Evolutionary conservation across 139 green algal species (phyloP), one percentile per base, ranked within the genome.

Genomic region (Bryopsis sp.): DNA sequence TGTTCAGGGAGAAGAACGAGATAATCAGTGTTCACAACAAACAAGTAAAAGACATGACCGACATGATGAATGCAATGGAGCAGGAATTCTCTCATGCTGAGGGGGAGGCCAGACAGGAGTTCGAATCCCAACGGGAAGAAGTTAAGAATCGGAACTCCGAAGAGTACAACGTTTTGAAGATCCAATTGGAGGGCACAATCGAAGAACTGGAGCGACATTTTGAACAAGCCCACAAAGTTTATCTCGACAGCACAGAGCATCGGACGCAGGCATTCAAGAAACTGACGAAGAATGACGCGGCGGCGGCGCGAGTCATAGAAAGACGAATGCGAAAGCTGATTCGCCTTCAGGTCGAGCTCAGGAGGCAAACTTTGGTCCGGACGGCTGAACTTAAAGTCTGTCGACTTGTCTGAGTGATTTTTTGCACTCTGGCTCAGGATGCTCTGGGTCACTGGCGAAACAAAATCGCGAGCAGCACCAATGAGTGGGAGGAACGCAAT

Each of bases 151-250:
- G 81, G 38, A 89, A 90, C 78, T 85, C 75, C 31, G 90, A 96
- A 81, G 90, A 91, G 72, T 91, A 92, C 80, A 95, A 96, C 74
- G 87, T 96, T 59, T 78, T 93, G 32, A 95, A 94, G 78, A 90
- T 95, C 64, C 72, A 83, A 61, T 78, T 93, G 70, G 86, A 94
- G 76, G 76, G 72, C n/a, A 88, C 81, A 39, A 88, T 95, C 48
- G 83, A 90, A 68, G 88, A 89, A 71, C 82, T 95, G 58, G 86
- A 96, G 80, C 80, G 75, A 37, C 84, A 93, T 75, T 91, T 92
- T 74, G 85, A 92, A 75, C 72, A 80, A 74, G 81, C 81, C 11
- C 81, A 88, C 67, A 83, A 83, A 76, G 81, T 81, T 1, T 94
- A 94, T 71, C 75, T 92, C 59, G 69, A 85, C 47, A 81, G 59